Evolutionary conservation across 345 rosid species (phyloP).

Genomic region (Durio zibethinus): DNA sequence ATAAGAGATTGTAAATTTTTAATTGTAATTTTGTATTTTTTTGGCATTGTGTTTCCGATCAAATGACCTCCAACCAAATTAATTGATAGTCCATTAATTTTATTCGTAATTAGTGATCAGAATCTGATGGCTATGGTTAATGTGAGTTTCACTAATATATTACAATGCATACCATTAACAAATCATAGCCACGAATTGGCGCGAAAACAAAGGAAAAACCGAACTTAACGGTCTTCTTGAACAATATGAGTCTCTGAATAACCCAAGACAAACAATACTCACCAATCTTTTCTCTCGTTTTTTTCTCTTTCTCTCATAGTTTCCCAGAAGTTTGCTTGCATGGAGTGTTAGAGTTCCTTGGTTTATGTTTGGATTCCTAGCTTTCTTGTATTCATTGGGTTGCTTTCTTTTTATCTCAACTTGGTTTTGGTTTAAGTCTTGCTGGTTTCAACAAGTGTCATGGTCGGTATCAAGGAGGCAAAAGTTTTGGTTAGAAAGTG

Average conservation of each 20-base stretch:
- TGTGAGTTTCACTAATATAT: not conserved
- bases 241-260: conserved; percentile 47
- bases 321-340: not conserved
- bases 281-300: not conserved
- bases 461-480: not conserved
- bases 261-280: conserved; percentile 24
- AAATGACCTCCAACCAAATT: too few relatives aligned
- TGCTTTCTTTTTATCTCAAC: not conserved
- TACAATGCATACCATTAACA: not conserved
- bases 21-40: too few relatives aligned
- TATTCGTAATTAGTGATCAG: too few relatives aligned
- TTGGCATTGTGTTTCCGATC: too few relatives aligned
- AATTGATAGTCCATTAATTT: too few relatives aligned
- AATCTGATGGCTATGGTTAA: not conserved
- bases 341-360: not conserved
- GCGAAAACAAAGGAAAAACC: conserved; percentile 61
- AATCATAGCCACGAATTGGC: conserved; percentile 66
- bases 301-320: conserved; percentile 6
- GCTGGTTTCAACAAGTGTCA: not conserved
- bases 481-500: not conserved
- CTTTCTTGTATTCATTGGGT: conserved; percentile 1
- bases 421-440: not conserved
- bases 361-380: not conserved
- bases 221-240: conserved; percentile 47
- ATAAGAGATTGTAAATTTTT: too few relatives aligned